A percentile compares a stretch with the other conserved stretches of the same genome.
These are phyloP conservation scores for Priceomyces haplophilus DNA, from an alignment of 805 yeast species.

Conservation along the genomic window DNA sequence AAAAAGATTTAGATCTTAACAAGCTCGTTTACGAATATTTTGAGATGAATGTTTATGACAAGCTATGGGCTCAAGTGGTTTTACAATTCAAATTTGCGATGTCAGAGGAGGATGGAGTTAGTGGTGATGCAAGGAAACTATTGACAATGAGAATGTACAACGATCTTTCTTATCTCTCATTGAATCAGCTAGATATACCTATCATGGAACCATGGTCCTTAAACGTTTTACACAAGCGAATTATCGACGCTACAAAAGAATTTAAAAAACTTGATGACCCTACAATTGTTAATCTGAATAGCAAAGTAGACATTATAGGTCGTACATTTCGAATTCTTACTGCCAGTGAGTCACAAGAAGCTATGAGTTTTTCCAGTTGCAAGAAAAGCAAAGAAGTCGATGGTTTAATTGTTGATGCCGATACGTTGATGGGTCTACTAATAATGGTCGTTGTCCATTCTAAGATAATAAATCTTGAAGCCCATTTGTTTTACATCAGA, in stretches of 20 bases:
- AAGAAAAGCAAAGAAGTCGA: conserved; percentile 12
- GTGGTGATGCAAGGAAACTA: conserved; percentile 22
- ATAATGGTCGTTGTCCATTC: conserved; percentile 69
- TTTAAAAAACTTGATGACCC: conserved; percentile 47
- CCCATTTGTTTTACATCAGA: conserved; percentile 64
- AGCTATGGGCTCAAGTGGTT: conserved; percentile 54
- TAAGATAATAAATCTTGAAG: conserved; percentile 53
- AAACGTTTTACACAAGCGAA: conserved; percentile 35
- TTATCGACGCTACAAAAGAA: conserved; percentile 49
- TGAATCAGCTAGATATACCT: conserved; percentile 52
- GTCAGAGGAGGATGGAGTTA: conserved; percentile 18
- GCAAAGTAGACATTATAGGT: conserved; percentile 48
- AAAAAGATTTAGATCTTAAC: conserved; percentile 46
- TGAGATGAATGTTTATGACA: conserved; percentile 64
- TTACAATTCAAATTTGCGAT: conserved; percentile 31
- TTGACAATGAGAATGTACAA: conserved; percentile 32
- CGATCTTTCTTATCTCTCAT: conserved; percentile 37
- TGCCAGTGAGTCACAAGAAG: conserved; percentile 2
- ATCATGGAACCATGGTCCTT: conserved; percentile 37
- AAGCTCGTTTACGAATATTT: conserved; percentile 64
- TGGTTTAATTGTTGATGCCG: conserved; percentile 65
- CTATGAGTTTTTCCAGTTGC: background rate
- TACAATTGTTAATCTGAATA: conserved; percentile 36
- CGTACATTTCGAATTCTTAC: conserved; percentile 55
- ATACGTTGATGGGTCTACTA: conserved; percentile 68